phyloP scores from a whole-genome alignment of 495 filamentous ascomycete genomes.

The Hypoxylon intermedium region DNA sequence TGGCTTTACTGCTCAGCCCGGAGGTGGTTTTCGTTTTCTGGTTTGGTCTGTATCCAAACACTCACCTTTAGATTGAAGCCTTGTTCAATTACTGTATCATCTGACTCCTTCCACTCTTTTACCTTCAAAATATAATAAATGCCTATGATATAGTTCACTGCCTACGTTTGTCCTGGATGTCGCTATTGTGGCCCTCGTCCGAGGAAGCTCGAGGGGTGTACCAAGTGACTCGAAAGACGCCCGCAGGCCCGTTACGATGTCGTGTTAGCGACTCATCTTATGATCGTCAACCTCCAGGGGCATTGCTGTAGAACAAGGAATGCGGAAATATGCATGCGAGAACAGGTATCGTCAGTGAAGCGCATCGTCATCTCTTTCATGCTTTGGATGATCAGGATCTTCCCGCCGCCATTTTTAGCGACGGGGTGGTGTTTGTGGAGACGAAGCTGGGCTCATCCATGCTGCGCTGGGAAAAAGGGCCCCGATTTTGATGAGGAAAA shows the following conservation, averaged over 20 bases:
- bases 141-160: conserved; percentile 21
- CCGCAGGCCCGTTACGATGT: conserved; percentile 17
- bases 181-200: conserved; percentile 16
- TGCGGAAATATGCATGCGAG: conserved; percentile 11
- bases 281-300: conserved; percentile 17
- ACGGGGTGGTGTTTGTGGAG: conserved; percentile 40
- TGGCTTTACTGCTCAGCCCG: conserved; percentile 25
- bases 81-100: not conserved
- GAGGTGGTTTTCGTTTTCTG: conserved; percentile 14
- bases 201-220: conserved; percentile 26
- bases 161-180: conserved; percentile 13
- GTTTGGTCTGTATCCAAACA: conserved; percentile 14
- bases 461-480: conserved; percentile 1
- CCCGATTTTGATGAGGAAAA: conserved; percentile 17
- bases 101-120: conserved; percentile 10
- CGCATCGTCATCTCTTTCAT: conserved; percentile 36
- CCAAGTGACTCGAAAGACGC: conserved; percentile 24
- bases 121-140: conserved; percentile 16
- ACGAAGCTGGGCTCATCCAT: conserved; percentile 27
- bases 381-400: conserved; percentile 42
- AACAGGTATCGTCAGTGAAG: conserved; percentile 13
- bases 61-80: conserved; percentile 20
- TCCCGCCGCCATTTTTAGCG: conserved; percentile 41
- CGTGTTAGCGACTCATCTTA: conserved; percentile 23
- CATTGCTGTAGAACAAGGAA: conserved; percentile 26